A percentile compares a stretch with the other conserved stretches of the same genome.
phyloP scores from a whole-genome alignment of 306 rosid species.

The Prunus padus region DNA sequence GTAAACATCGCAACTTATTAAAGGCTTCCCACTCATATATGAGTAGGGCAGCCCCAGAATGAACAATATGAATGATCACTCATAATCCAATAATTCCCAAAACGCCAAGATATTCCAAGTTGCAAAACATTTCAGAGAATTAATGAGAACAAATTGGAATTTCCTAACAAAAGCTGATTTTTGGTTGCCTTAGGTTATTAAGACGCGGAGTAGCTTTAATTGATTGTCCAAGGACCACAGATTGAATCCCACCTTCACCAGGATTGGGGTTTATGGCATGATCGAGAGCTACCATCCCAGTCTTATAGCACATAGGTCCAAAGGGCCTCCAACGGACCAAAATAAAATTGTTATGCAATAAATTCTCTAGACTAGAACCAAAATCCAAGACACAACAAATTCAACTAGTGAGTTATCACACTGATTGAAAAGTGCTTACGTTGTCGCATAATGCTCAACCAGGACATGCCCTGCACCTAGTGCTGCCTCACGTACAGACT shows the following conservation, averaged over 20 bases:
- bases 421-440: conserved; percentile 49
- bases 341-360: background rate
- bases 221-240: background rate
- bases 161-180: background rate
- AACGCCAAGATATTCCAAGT: background rate
- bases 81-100: background rate
- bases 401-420: background rate
- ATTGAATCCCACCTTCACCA: background rate
- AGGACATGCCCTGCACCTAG: conserved; percentile 96
- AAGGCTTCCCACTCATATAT: background rate
- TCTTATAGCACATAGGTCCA: background rate
- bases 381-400: background rate
- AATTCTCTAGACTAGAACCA: background rate
- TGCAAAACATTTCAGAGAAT: background rate
- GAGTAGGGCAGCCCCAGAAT: conserved; percentile 1
- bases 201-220: background rate
- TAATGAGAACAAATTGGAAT: background rate
- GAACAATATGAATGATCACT: conserved; percentile 2
- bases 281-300: no score
- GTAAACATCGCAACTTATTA: background rate
- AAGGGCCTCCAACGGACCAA: background rate
- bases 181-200: conserved; percentile 1
- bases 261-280: conserved; percentile 1
- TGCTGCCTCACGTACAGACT: conserved; percentile 98
- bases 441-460: conserved; percentile 94